Conservation (phyloP, 1,139 yeast species). For the Entelexis paramagnoliae region DNA sequence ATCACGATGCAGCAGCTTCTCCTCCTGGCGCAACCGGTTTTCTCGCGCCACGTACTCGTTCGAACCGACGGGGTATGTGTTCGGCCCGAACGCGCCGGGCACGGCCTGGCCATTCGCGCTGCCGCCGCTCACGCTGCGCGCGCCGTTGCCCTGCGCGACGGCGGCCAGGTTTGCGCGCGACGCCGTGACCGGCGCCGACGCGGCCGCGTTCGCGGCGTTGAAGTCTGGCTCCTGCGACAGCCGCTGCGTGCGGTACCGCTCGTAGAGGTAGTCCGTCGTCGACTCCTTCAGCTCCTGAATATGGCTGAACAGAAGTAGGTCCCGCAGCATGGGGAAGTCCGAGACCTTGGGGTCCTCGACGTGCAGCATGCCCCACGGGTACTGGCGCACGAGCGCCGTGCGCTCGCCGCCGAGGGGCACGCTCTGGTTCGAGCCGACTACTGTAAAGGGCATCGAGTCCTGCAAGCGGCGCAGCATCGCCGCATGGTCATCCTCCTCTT, state of each 20-base stretch:
- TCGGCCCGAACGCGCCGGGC: slow-evolving; percentile 1
- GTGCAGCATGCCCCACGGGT: slow-evolving; percentile 91
- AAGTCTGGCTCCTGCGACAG: slow-evolving; percentile 39
- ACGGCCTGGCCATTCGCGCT: not conserved
- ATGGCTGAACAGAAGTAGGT: slow-evolving; percentile 75
- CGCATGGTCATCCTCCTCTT: slow-evolving; percentile 47
- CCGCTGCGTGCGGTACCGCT: slow-evolving; percentile 85
- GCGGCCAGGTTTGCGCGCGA: slow-evolving; percentile 19
- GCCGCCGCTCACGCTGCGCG: slow-evolving; percentile 2
- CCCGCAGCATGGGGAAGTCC: slow-evolving; percentile 69
- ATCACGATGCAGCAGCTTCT: slow-evolving; percentile 34
- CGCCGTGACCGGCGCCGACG: slow-evolving; percentile 34
- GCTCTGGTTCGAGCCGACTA: slow-evolving; percentile 43
- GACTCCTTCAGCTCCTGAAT: slow-evolving; percentile 84
- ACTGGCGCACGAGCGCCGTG: slow-evolving; percentile 53
- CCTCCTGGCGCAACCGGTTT: slow-evolving; percentile 36
- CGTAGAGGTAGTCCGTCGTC: slow-evolving; percentile 87
- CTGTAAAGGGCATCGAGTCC: slow-evolving; percentile 72
- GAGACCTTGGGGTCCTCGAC: slow-evolving; percentile 74
- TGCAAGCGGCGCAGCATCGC: slow-evolving; percentile 38
- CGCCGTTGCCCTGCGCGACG: slow-evolving; percentile 2
- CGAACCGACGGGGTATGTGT: not conserved
- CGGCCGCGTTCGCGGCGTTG: slow-evolving; percentile 47
- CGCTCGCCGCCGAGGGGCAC: slow-evolving; percentile 14
- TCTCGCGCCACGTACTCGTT: slow-evolving; percentile 29